Base-by-base conservation (phyloP, 129 eudicot genomes). In the Flaveria robusta region DNA sequence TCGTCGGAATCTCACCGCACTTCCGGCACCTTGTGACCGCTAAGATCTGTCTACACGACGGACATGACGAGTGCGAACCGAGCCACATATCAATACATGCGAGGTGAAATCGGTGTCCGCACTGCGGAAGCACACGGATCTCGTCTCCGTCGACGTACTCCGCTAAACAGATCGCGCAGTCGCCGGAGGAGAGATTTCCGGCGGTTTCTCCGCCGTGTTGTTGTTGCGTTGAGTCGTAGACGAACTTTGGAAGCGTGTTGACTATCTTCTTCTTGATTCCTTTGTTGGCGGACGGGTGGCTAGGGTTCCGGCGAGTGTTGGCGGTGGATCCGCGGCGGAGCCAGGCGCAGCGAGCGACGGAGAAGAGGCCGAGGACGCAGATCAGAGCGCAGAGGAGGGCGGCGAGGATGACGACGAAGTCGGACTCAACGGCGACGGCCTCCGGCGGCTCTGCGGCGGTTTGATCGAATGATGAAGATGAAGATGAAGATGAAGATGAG, bases 271-370 rank as follows among this genome's bases (percentile, higher is more conserved):
- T 87, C 50, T 82, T 90, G 9, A 90, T 67, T 41, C 96, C 92
- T 71, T 74, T 88, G 34, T 88, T 88, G 27, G 88, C 81, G 2
- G 88, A 23, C 16, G 81, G 47, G 9, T 46, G 79, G 39, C 49
- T n/a, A 2, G 76, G 68, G 37, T 71, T 43, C 27, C 81, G 74
- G 3, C 79, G 64, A 2, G 29, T 14, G 58, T 47, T 20, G 75
- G 70, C 27, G 42, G 69, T 64, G 52, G 80, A 6, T 4, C 82
- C 77, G 24, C 85, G 96, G 16, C 88, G 90, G 56, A 90, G 83
- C 85, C 96, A 90, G n/a, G 86, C 83, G 76, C 92, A 90, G 1
- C 96, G 89, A 66, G 87, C 96, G 4, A 87, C 96, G 5, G 86
- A 83, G 46, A 85, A 67, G 0, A 90, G 90, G 9, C 96, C 96